Conservation (phyloP, 495 filamentous ascomycete genomes). For the Aspergillus nanangensis region DNA sequence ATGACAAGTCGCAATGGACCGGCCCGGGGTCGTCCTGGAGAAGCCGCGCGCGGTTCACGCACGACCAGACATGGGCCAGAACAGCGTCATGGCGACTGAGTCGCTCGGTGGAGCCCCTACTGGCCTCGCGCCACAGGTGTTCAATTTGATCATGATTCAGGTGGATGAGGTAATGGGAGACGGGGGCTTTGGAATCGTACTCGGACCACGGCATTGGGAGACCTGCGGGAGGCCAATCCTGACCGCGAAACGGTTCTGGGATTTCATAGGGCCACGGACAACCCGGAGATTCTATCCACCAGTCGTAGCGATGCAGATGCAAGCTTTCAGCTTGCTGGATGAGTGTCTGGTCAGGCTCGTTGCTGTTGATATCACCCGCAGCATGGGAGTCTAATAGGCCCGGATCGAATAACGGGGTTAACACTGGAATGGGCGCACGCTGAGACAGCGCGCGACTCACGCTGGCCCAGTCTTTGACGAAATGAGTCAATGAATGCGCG, state of each 20-base stretch:
- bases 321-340: constrained; percentile 12
- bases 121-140: constrained; percentile 8
- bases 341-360: constrained; percentile 12
- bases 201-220: constrained; percentile 22
- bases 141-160: constrained; percentile 16
- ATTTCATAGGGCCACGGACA: constrained; percentile 7
- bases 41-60: constrained; percentile 23
- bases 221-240: constrained; percentile 10
- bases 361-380: constrained; percentile 25
- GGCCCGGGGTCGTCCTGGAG: constrained; percentile 8
- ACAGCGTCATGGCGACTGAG: constrained; percentile 28
- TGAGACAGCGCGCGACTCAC: constrained; percentile 16
- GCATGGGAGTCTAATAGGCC: constrained; percentile 20
- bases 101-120: constrained; percentile 1
- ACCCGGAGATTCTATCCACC: constrained; percentile 20
- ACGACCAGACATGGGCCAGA: constrained; percentile 28
- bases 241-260: constrained; percentile 12
- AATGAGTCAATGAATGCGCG: constrained; percentile 39
- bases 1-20: constrained; percentile 21
- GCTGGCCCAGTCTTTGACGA: constrained; percentile 41
- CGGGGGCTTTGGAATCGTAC: constrained; percentile 18
- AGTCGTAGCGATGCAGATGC: constrained; percentile 28
- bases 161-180: constrained; percentile 21
- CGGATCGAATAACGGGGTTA: constrained; percentile 24
- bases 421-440: constrained; percentile 1